Conservation (phyloP, 2,329 filamentous ascomycete genomes). For the Sporothrix protearum region DNA sequence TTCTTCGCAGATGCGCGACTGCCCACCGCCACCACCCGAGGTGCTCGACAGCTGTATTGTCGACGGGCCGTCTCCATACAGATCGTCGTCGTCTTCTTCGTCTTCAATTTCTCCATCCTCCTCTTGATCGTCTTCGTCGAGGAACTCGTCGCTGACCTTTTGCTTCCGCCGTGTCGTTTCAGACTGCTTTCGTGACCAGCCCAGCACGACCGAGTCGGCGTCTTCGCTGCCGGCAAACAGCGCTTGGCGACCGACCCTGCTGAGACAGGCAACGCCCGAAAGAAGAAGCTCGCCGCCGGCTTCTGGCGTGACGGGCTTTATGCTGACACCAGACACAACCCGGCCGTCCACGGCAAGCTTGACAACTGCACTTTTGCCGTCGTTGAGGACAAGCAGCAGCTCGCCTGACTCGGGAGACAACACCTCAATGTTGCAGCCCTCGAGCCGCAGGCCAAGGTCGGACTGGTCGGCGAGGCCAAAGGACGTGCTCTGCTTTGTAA, state of each 20-base stretch:
- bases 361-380: constrained; percentile 70
- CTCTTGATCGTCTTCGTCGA: constrained; percentile 42
- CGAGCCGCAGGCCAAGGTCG: constrained; percentile 71
- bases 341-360: constrained; percentile 85
- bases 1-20: constrained; percentile 42
- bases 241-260: constrained; percentile 61
- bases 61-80: constrained; percentile 56
- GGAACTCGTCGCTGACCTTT: constrained; percentile 47
- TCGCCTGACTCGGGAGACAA: constrained; percentile 76
- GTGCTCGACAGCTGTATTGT: constrained; percentile 37
- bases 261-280: constrained; percentile 64
- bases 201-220: constrained; percentile 74
- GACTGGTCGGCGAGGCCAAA: constrained; percentile 87
- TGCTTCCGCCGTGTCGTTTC: constrained; percentile 61
- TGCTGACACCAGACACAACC: constrained; percentile 80
- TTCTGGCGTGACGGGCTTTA: constrained; percentile 62
- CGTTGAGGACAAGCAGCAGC: constrained; percentile 74
- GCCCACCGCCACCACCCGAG: constrained; percentile 33
- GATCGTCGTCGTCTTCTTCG: constrained; percentile 59
- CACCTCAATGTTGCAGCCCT: constrained; percentile 73
- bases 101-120: constrained; percentile 42
- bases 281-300: constrained; percentile 61
- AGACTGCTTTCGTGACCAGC: constrained; percentile 68
- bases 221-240: constrained; percentile 85
- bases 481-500: constrained; percentile 75